These are phyloP conservation scores for Brassica rapa DNA, from an alignment of 345 rosid species.

Conservation along the genomic window DNA sequence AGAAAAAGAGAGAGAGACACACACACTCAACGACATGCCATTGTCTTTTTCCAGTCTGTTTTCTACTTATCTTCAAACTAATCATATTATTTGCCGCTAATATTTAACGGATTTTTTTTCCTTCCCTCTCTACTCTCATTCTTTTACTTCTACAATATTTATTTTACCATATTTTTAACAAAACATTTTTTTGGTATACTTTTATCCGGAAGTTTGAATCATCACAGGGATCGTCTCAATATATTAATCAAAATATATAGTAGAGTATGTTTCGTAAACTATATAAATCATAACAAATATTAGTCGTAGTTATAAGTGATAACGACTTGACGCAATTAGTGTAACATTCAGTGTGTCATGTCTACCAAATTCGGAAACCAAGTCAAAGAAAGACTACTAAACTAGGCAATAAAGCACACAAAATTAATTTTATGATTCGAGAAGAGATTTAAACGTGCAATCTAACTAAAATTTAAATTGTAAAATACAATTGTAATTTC, in stretches of 20 bases:
- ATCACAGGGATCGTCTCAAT: not conserved
- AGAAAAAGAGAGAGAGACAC: slow-evolving; percentile 5
- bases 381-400: not conserved
- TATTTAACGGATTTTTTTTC: not conserved
- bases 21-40: slow-evolving; percentile 21
- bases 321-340: not conserved
- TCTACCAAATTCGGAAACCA: not conserved
- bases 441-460: not conserved
- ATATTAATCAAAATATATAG: not conserved
- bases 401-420: not conserved
- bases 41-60: slow-evolving; percentile 37
- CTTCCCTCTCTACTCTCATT: not conserved
- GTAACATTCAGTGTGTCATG: not conserved
- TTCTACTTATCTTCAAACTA: slow-evolving; percentile 10
- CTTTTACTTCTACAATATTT: not conserved
- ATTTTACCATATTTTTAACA: not conserved
- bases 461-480: not conserved
- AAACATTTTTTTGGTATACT: not conserved
- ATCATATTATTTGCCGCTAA: not conserved
- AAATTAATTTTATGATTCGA: not conserved
- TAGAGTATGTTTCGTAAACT: not conserved
- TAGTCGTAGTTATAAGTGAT: not conserved
- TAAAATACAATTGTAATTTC: not conserved
- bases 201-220: not conserved
- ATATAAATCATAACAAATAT: not conserved